These are phyloP conservation scores for Cladosporium sp. DNA, from an alignment of 2,329 filamentous ascomycete genomes.

Conservation along the genomic window DNA sequence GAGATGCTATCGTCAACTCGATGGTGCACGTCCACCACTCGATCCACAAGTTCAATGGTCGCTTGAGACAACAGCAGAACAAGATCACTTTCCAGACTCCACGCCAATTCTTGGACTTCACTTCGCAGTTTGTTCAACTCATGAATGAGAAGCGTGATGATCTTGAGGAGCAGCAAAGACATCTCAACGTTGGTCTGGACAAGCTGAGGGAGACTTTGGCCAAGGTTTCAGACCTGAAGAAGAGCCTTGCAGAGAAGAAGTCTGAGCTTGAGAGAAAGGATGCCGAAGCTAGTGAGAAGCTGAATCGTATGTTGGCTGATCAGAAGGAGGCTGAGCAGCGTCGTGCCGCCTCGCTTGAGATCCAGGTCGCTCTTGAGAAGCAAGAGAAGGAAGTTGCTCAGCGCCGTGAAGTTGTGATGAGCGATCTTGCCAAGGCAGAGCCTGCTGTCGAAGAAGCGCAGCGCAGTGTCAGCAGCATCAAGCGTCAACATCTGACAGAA, in stretches of 20 bases:
- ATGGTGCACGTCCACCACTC: constrained; percentile 99
- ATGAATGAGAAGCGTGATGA: constrained; percentile 99
- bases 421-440: constrained; percentile 86
- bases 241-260: constrained; percentile 92
- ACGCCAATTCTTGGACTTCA: constrained; percentile 95
- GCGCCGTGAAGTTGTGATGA: constrained; percentile 79
- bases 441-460: constrained; percentile 91
- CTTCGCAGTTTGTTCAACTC: constrained; percentile 93
- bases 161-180: constrained; percentile 95
- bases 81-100: constrained; percentile 92
- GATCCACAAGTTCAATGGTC: constrained; percentile 82
- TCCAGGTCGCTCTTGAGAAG: constrained; percentile 81
- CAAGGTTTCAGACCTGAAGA: constrained; percentile 89
- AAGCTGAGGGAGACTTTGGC: constrained; percentile 96
- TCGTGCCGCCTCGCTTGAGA: constrained; percentile 82
- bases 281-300: constrained; percentile 91
- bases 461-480: constrained; percentile 97
- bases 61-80: constrained; percentile 86
- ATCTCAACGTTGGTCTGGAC: constrained; percentile 96
- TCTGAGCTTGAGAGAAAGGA: constrained; percentile 90
- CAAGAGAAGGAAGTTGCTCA: constrained; percentile 85
- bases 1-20: constrained; percentile 89
- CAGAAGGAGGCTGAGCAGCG: constrained; percentile 92
- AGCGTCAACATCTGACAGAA: constrained; percentile 94
- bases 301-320: constrained; percentile 95